phyloP scores from a whole-genome alignment of 805 yeast species.

The Candida pseudoglaebosa region DNA sequence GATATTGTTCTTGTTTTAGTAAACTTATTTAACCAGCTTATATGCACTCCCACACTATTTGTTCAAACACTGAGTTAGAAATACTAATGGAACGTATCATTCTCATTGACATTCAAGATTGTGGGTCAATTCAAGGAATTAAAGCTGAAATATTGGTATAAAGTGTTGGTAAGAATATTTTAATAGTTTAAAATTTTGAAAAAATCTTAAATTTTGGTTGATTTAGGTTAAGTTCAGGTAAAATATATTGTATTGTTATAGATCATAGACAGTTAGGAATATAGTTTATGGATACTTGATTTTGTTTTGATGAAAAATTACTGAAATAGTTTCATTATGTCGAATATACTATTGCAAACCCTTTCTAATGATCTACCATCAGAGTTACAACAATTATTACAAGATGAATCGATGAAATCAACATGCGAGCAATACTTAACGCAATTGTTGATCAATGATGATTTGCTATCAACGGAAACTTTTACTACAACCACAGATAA shows the following conservation, averaged over 20 bases:
- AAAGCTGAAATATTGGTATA: neutral
- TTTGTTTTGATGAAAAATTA: too few species aligned
- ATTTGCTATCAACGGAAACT: constrained; percentile 41
- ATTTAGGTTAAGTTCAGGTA: too few species aligned
- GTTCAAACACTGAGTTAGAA: too few species aligned
- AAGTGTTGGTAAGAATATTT: neutral
- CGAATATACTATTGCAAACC: constrained; percentile 30
- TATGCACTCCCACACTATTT: neutral
- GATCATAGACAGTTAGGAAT: too few species aligned
- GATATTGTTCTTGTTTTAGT: too few species aligned
- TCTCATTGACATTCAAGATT: neutral
- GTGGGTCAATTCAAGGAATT: neutral
- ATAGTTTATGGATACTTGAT: too few species aligned
- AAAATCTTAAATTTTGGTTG: too few species aligned
- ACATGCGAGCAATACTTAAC: constrained; percentile 30
- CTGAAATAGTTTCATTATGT: constrained; percentile 27
- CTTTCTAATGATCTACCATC: constrained; percentile 26
- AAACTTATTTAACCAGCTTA: too few species aligned
- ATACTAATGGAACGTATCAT: too few species aligned
- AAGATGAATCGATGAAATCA: constrained; percentile 15
- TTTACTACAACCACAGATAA: constrained; percentile 34
- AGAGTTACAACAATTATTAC: constrained; percentile 15
- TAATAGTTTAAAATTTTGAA: neutral
- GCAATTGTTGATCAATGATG: constrained; percentile 46
- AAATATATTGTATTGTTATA: too few species aligned